These are phyloP conservation scores for Talinum fruticosum DNA, from an alignment of 148 eudicot genomes.

Conservation along the genomic window DNA sequence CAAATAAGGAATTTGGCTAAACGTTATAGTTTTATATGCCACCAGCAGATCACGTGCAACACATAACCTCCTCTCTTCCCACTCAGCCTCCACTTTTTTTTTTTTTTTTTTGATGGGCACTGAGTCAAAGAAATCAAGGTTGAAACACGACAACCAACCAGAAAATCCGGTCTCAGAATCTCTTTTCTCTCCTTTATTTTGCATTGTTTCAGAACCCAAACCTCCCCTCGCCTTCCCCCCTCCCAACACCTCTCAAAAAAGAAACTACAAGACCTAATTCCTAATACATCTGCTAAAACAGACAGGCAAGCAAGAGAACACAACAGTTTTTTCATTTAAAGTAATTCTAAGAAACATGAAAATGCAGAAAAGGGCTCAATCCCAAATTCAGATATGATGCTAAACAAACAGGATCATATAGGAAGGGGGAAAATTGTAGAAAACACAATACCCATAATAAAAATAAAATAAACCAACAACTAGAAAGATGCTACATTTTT, in stretches of 20 bases:
- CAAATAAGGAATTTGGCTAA: not conserved
- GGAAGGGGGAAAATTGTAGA: not conserved
- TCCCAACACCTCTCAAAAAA: too few relatives aligned
- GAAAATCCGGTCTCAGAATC: conserved; percentile 3
- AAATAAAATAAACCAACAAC: not conserved
- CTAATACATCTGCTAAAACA: conserved; percentile 8
- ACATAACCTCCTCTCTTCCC: not conserved
- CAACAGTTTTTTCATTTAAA: not conserved
- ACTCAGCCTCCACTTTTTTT: not conserved
- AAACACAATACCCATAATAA: not conserved
- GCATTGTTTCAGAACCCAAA: not conserved
- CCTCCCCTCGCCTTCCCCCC: too few relatives aligned
- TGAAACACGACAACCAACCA: conserved; percentile 7
- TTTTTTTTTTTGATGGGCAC: not conserved
- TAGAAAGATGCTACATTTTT: conserved; percentile 10
- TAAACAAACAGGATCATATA: not conserved
- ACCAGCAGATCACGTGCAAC: conserved; percentile 25
- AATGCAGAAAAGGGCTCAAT: not conserved
- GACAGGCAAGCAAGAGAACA: not conserved
- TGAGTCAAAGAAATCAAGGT: conserved; percentile 16
- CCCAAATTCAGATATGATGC: not conserved
- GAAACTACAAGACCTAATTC: not conserved
- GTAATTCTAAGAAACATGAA: not conserved
- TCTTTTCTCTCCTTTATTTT: not conserved
- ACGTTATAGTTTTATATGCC: not conserved